Conservation (phyloP, 2,329 filamentous ascomycete species). For the Cercospora canescens region DNA sequence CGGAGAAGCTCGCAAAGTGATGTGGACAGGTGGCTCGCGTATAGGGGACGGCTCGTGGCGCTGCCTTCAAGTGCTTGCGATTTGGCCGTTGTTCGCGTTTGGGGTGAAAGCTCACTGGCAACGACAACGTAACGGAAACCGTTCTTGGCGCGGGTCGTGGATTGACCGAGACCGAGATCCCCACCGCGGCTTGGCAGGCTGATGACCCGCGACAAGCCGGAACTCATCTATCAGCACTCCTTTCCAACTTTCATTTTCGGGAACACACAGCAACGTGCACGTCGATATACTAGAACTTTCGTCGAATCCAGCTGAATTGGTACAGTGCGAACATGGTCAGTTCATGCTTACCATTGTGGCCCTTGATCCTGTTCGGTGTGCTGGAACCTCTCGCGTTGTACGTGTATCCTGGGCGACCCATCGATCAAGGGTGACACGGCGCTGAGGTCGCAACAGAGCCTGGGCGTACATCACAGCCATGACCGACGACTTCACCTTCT, state of each 20-base stretch:
- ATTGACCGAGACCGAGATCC: no score
- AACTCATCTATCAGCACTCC: neutral
- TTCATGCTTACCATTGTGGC: conserved; percentile 17
- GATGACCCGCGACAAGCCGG: no score
- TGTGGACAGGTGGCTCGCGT: no score
- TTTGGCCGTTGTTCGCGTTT: no score
- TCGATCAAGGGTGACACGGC: neutral
- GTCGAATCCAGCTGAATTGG: neutral
- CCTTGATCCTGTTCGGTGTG: conserved; percentile 22
- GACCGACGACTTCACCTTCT: conserved; percentile 16
- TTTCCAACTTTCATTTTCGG: neutral
- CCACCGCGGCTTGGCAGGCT: no score
- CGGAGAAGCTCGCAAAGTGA: no score
- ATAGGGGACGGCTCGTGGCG: no score
- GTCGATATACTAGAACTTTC: neutral
- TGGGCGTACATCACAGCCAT: conserved; percentile 18
- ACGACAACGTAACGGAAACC: no score
- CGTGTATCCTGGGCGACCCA: neutral
- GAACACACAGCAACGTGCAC: neutral
- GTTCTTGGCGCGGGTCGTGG: no score
- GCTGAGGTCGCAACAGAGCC: conserved; percentile 3
- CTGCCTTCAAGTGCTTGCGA: no score
- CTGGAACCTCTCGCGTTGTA: conserved; percentile 21
- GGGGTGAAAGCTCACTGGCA: no score
- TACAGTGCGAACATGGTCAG: conserved; percentile 3